Evolutionary conservation across 164 flowering plant genomes (phyloP), one percentile per base, ranked within the genome.

Genomic region (Aristolochia contorta): DNA sequence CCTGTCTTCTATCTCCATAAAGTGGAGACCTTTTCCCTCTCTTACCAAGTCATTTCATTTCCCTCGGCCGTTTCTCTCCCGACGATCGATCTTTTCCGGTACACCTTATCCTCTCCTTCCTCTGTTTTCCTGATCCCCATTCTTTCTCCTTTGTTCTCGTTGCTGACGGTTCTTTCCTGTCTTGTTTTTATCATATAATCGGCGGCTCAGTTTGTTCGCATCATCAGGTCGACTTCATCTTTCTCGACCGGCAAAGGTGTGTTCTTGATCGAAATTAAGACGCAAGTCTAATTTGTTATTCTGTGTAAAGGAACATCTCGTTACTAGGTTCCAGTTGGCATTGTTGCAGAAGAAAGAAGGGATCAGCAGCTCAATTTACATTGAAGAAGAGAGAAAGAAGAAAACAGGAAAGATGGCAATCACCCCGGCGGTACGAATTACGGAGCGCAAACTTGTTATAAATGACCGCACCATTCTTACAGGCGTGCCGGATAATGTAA

Each of bases 401-500:
- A 24, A 62, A 58, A 57, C 62, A 64, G 24, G 24, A 52, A 65
- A 63, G 58, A 89, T 87, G 98, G 89, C 98, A 68, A 80, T 93
- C 24, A 81, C 79, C 21, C 86, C 90, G 32, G 72, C 80, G 14
- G 74, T 89, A 47, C 62, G 83, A 27, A 80, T 93, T 49, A 41
- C 87, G 0, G 89, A 87, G 30, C 58, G 84, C 68, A 87, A 81
- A 37, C 69, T 89, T 4, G 24, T 86, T 20, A 85, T 88, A 0
- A 82, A 82, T 65, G 84, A 79, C 61, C 75, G 79, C 30, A 72
- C 81, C 5, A 75, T 93, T 16, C 80, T 93, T 16, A 69, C 83
- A 24, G 80, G 78, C 6, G 84, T 93, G 4, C 87, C 95, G 7
- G 86, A 85, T 50, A 86, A 84, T 41, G 80, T 93, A 46, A 65